These are phyloP conservation scores for Nepenthes gracilis DNA, from an alignment of 148 eudicot species.

Conservation along the genomic window DNA sequence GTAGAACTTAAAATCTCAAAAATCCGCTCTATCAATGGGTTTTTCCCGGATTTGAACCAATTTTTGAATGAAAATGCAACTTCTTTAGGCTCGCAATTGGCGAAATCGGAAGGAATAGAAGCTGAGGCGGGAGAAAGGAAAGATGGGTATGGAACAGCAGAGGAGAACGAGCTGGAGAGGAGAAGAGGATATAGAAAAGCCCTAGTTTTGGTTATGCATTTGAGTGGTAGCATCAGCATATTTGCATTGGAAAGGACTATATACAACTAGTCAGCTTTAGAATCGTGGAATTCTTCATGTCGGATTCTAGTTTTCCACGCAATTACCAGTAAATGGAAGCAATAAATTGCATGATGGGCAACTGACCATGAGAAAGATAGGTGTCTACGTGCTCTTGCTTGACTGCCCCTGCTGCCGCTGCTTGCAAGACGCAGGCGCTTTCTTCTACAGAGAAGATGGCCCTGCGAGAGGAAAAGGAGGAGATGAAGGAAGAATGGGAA, in stretches of 20 bases:
- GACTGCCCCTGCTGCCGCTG: too few species aligned
- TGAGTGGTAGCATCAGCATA: conserved; percentile 21
- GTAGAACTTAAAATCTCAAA: conserved; percentile 19
- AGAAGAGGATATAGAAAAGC: conserved; percentile 7
- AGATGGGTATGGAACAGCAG: conserved; percentile 7
- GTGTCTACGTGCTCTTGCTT: too few species aligned
- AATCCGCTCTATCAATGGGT: conserved; percentile 29
- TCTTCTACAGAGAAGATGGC: too few species aligned
- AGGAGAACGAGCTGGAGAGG: conserved; percentile 8
- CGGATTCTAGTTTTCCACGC: too few species aligned
- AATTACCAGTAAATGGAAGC: too few species aligned
- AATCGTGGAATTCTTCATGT: background rate
- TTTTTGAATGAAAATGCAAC: conserved; percentile 25
- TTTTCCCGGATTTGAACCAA: conserved; percentile 35
- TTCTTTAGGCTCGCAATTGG: conserved; percentile 11
- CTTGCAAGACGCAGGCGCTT: too few species aligned
- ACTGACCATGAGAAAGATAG: too few species aligned
- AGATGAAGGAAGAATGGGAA: too few species aligned
- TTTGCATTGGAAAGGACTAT: background rate
- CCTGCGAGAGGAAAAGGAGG: too few species aligned
- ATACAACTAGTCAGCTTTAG: background rate
- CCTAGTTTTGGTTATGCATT: conserved; percentile 27
- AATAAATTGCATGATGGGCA: too few species aligned
- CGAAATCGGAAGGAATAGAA: background rate
- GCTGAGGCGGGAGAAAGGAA: background rate